A percentile compares a stretch with the other conserved stretches of the same genome.
These are phyloP conservation scores for Ophiorrhiza pumila DNA, from an alignment of 257 asterid genomes.

Conservation along the genomic window DNA sequence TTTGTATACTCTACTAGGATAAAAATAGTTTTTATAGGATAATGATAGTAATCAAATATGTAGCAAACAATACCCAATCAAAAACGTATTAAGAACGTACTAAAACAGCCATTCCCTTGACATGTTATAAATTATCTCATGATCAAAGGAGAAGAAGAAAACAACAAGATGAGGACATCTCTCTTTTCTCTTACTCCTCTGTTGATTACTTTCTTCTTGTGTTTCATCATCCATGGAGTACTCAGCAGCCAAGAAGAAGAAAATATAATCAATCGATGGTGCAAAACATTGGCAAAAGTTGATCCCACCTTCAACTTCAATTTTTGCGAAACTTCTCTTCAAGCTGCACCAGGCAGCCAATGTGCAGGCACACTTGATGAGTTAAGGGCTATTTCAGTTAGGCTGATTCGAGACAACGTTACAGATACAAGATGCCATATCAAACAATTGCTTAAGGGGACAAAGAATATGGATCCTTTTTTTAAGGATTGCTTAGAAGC, in stretches of 20 bases:
- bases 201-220: constrained; percentile 22
- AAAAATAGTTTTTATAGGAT: no score
- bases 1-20: no score
- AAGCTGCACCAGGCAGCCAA: constrained; percentile 65
- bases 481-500: constrained; percentile 34
- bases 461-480: constrained; percentile 26
- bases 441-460: constrained; percentile 32
- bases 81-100: no score
- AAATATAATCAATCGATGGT: constrained; percentile 40
- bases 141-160: not conserved
- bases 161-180: constrained; percentile 6
- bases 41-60: no score
- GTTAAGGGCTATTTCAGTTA: constrained; percentile 53
- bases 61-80: no score
- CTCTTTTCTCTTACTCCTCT: constrained; percentile 10
- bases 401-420: constrained; percentile 50
- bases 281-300: constrained; percentile 34
- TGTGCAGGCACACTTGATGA: constrained; percentile 55
- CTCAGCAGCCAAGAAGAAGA: no score
- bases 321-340: constrained; percentile 69
- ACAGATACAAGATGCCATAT: constrained; percentile 62
- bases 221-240: constrained; percentile 24
- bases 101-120: not conserved
- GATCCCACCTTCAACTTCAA: constrained; percentile 52
- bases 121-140: constrained; percentile 5